A percentile compares a stretch with the other conserved stretches of the same genome.
Conservation (phyloP, 257 asterid genomes). For the Echites panduratus region DNA sequence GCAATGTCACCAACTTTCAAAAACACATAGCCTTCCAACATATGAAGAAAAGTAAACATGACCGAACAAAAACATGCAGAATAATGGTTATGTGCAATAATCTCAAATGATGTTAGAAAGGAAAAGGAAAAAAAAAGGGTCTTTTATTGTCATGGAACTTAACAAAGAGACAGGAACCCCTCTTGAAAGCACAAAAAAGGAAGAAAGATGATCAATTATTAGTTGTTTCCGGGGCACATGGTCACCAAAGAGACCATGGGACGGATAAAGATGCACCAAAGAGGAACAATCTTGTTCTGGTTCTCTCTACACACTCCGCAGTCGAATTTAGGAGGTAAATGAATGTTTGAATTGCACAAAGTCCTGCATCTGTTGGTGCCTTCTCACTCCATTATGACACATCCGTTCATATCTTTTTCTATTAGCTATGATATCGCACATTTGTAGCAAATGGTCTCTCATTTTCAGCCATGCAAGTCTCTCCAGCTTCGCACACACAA, state of each 20-base stretch:
- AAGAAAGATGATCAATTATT: background rate
- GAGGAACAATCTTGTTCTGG: background rate
- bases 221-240: background rate
- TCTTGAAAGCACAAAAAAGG: background rate
- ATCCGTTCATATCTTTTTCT: background rate
- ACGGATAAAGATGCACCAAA: background rate
- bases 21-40: background rate
- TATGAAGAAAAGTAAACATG: too few species aligned
- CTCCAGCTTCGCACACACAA: background rate
- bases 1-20: background rate
- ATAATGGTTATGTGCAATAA: too few species aligned
- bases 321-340: background rate
- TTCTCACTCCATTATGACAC: background rate
- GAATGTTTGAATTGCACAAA: background rate
- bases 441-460: background rate
- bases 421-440: background rate
- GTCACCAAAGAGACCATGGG: background rate
- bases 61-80: too few species aligned
- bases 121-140: background rate
- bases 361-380: background rate
- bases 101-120: too few species aligned
- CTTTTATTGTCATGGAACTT: background rate
- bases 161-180: background rate
- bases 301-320: background rate
- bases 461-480: background rate